Base-by-base conservation (phyloP, 1,284 basidiomycete genomes). In the Cutaneotrichosporon mucoides region DNA sequence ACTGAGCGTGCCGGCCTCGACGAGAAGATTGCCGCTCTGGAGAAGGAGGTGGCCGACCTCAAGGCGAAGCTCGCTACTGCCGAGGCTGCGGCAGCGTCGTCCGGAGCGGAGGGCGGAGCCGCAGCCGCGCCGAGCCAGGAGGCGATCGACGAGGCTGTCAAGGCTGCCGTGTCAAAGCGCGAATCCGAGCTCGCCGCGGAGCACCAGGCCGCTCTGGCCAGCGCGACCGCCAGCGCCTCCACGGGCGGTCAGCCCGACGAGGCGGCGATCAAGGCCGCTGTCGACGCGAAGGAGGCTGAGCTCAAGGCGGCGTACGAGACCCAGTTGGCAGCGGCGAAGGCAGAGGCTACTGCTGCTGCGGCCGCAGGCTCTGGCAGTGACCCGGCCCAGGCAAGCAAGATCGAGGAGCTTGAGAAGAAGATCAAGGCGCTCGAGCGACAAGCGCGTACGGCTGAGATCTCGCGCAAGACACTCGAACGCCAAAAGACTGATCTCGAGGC, bases 381-480 rank as follows among this genome's bases (percentile, higher is more conserved):
- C 16, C 52, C 70, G n/a, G 57, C 64, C 44, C 53, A 45, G 34
- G 68, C 69, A 46, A 62, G 72, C 49, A 73, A 73, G 60, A 12
- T 57, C 11, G 68, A 65, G 40, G 72, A 72, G 46, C 59, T 73
- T 33, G 60, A 70, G 48, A 49, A 49, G 33, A 70, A 75, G 63
- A 60, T 76, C 56, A 75, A 73, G 62, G 57, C 56, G 2, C 60
- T 75, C 12, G 70, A 73, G 51, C 65, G 70, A 43, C 71, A 72
- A 56, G 58, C 65, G 9, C 69, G 67, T 56, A 76, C 70, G 6
- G 70, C 69, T 1, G 73, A 76, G 53, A 74, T 75, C 40, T 60
- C 68, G 42, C 60, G 73, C 46, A 75, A 75, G 65, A 75, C 72
- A 9, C 60, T 76, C 46, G 73, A 75, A 54, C 40, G 62, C 7